These are phyloP conservation scores for Penicillium rolfsii DNA, from an alignment of 2,329 filamentous ascomycete species.

Conservation along the genomic window DNA sequence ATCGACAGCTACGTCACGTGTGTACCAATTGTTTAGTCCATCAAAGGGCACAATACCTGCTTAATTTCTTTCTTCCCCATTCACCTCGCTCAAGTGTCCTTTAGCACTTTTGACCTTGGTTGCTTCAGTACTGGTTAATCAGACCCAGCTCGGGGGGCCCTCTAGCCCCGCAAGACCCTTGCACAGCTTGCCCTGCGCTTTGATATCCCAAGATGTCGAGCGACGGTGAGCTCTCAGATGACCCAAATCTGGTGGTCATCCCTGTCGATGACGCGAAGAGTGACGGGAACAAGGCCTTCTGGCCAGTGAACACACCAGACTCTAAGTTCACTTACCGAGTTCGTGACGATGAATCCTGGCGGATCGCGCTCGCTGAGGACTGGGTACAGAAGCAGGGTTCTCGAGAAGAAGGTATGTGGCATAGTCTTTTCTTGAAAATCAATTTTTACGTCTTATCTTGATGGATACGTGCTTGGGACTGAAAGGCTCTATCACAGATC, in stretches of 20 bases:
- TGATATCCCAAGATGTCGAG: slow-evolving; percentile 16
- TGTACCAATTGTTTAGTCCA: background rate
- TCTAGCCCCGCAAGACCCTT: slow-evolving; percentile 6
- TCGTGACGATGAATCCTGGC: slow-evolving; percentile 50
- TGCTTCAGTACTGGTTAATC: background rate
- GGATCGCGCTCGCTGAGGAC: slow-evolving; percentile 50
- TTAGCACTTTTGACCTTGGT: background rate
- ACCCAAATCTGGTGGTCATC: slow-evolving; percentile 33
- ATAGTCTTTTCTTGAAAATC: background rate
- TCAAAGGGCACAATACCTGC: background rate
- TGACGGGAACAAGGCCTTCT: slow-evolving; percentile 43
- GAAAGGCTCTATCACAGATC: background rate
- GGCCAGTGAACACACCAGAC: slow-evolving; percentile 35
- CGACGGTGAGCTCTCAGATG: slow-evolving; percentile 19
- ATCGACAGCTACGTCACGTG: background rate
- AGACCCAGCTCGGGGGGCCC: background rate
- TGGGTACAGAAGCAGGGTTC: slow-evolving; percentile 53
- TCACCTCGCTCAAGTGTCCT: background rate
- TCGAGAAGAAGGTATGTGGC: slow-evolving; percentile 40
- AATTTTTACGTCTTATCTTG: no score
- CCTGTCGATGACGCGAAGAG: slow-evolving; percentile 40
- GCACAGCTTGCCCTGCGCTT: background rate
- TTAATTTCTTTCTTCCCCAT: background rate
- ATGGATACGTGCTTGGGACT: background rate
- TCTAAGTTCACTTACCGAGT: slow-evolving; percentile 33